A percentile compares a stretch with the other conserved stretches of the same genome.
These are phyloP conservation scores for Medicago arabica DNA, from an alignment of 306 rosid species.

Conservation along the genomic window DNA sequence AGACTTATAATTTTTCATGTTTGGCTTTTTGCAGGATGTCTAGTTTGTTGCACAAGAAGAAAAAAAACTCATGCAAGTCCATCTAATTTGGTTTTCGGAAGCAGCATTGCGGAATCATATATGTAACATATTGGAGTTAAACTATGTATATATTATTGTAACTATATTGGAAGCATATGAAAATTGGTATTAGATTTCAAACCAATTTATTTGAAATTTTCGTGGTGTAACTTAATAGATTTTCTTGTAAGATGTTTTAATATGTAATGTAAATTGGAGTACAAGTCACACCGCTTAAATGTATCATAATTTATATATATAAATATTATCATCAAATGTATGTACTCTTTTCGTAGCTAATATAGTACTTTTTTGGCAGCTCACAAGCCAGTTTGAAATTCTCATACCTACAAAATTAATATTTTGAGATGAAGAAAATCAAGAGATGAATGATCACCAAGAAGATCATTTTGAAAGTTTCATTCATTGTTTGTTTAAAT, in stretches of 20 bases:
- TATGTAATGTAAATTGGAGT: conserved; percentile 6
- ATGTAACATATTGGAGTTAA: neutral
- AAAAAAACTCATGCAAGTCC: neutral
- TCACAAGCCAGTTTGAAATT: too few relatives aligned
- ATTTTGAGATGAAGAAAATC: too few relatives aligned
- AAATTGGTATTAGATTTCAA: conserved; percentile 22
- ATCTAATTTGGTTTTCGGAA: conserved; percentile 22
- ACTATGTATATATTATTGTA: neutral
- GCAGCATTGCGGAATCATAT: conserved; percentile 27
- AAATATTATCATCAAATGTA: neutral
- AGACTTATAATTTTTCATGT: neutral
- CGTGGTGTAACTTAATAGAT: conserved; percentile 28
- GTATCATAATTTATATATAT: neutral
- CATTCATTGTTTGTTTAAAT: too few relatives aligned
- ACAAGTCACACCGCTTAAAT: neutral
- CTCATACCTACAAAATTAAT: too few relatives aligned
- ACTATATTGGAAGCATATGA: neutral
- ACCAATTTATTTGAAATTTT: neutral
- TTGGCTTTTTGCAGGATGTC: conserved; percentile 42
- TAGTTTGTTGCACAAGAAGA: neutral
- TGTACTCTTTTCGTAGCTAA: too few relatives aligned
- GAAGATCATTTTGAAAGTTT: too few relatives aligned
- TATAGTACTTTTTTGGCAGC: too few relatives aligned
- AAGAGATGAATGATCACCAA: too few relatives aligned
- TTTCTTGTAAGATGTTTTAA: conserved; percentile 30